Percentiles rank a stretch among this genome's conserved stretches.
Conservation (phyloP, 2,329 filamentous ascomycete species). For the Pezicula carpinea region DNA sequence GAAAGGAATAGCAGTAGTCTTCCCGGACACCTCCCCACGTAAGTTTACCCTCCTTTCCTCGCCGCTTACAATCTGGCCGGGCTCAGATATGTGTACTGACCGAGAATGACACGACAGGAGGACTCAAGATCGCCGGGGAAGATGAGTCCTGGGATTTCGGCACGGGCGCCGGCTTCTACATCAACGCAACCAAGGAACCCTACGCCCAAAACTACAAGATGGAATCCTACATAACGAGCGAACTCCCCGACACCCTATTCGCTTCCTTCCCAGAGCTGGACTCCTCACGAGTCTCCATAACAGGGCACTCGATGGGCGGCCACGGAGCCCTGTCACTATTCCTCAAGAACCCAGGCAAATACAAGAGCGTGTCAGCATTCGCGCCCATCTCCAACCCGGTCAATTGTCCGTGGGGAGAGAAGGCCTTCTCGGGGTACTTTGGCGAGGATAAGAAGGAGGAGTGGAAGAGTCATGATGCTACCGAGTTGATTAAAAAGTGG, state of each 20-base stretch:
- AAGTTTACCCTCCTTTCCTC: constrained; percentile 23
- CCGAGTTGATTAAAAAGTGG: constrained; percentile 78
- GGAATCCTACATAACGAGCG: constrained; percentile 86
- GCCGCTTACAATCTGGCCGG: background rate
- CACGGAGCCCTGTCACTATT: constrained; percentile 92
- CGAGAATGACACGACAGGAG: constrained; percentile 43
- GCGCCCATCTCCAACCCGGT: constrained; percentile 85
- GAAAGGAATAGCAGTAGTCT: constrained; percentile 85
- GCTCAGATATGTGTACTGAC: background rate
- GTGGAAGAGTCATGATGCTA: constrained; percentile 90
- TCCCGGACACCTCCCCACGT: constrained; percentile 92
- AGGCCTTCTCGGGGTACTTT: constrained; percentile 90
- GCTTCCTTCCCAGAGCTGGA: constrained; percentile 70
- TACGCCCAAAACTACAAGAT: constrained; percentile 82
- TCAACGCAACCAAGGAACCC: constrained; percentile 74
- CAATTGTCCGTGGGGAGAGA: constrained; percentile 88
- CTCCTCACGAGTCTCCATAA: constrained; percentile 67
- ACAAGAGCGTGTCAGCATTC: constrained; percentile 84
- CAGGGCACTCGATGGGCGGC: constrained; percentile 95
- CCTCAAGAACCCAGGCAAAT: constrained; percentile 85
- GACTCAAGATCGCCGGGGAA: constrained; percentile 75
- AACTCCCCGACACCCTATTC: constrained; percentile 79
- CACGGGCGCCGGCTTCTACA: constrained; percentile 87
- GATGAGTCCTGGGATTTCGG: constrained; percentile 91
- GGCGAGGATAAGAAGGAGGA: constrained; percentile 65